These are phyloP conservation scores for Pseudognaphalium luteoalbum DNA, from an alignment of 129 eudicot genomes.

Conservation along the genomic window DNA sequence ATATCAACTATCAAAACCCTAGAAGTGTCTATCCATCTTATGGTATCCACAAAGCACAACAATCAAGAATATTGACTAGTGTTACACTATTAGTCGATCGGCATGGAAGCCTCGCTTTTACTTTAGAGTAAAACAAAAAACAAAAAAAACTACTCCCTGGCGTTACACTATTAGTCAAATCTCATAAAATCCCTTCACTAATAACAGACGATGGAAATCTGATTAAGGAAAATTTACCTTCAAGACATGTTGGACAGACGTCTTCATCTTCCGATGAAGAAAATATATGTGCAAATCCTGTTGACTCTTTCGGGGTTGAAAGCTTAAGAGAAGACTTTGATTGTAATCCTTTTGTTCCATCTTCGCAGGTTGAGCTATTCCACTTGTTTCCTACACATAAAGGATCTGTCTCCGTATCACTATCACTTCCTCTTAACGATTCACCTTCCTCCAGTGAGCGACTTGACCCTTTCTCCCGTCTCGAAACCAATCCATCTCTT, in stretches of 20 bases:
- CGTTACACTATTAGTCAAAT: background rate
- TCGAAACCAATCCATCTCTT: constrained; percentile 79
- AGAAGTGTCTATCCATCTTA: background rate
- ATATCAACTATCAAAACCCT: constrained; percentile 13
- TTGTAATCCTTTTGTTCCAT: constrained; percentile 56
- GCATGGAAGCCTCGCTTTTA: background rate
- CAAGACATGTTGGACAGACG: constrained; percentile 98
- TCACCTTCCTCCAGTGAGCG: constrained; percentile 89
- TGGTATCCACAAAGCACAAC: background rate
- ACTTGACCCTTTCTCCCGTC: constrained; percentile 88
- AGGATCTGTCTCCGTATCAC: constrained; percentile 67
- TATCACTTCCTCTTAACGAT: constrained; percentile 76
- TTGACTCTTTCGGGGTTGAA: constrained; percentile 51
- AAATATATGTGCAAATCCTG: constrained; percentile 68
- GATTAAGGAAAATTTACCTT: constrained; percentile 46
- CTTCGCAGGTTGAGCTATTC: constrained; percentile 68
- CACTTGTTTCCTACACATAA: constrained; percentile 62
- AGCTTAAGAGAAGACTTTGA: constrained; percentile 65
- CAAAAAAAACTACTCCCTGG: background rate
- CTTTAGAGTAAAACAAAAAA: background rate
- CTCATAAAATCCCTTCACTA: background rate
- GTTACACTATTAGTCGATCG: background rate
- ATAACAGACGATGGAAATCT: background rate
- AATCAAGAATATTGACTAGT: constrained; percentile 1
- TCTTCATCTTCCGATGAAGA: constrained; percentile 81